Evolutionary conservation across 1,284 basidiomycete species (phyloP).

Genomic region (Lentinula novae-zelandiae): DNA sequence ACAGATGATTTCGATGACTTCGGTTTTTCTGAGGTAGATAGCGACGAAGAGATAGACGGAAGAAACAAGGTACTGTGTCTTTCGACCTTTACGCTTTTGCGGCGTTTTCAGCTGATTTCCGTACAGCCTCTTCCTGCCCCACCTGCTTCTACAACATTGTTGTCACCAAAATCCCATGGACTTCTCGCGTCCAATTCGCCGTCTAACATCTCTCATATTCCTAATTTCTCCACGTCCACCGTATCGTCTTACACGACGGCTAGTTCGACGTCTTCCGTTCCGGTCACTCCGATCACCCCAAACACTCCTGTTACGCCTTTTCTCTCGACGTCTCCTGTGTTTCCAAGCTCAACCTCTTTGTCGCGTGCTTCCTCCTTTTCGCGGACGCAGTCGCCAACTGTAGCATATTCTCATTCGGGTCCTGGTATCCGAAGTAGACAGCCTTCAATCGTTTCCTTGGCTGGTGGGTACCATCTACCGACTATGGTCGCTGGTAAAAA

Average conservation of each 20-base stretch:
- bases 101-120: background rate
- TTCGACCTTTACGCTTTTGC: background rate
- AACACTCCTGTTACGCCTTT: background rate
- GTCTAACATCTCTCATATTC: background rate
- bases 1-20: background rate
- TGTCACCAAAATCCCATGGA: background rate
- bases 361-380: background rate
- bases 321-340: background rate
- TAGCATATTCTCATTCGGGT: background rate
- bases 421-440: constrained; percentile 3
- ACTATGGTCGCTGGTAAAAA: background rate
- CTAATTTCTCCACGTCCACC: background rate
- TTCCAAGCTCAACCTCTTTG: background rate
- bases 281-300: constrained; percentile 1
- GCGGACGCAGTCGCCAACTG: background rate
- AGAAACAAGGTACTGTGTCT: constrained; percentile 4
- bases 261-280: background rate
- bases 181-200: background rate
- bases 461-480: constrained; percentile 7
- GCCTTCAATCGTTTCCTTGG: constrained; percentile 6
- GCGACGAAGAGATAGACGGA: constrained; percentile 2
- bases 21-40: background rate
- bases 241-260: constrained; percentile 1
- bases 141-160: background rate
- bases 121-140: constrained; percentile 5